These are phyloP conservation scores for Cryptococcus wingfieldii DNA, from an alignment of 1,284 basidiomycete species.

Conservation along the genomic window DNA sequence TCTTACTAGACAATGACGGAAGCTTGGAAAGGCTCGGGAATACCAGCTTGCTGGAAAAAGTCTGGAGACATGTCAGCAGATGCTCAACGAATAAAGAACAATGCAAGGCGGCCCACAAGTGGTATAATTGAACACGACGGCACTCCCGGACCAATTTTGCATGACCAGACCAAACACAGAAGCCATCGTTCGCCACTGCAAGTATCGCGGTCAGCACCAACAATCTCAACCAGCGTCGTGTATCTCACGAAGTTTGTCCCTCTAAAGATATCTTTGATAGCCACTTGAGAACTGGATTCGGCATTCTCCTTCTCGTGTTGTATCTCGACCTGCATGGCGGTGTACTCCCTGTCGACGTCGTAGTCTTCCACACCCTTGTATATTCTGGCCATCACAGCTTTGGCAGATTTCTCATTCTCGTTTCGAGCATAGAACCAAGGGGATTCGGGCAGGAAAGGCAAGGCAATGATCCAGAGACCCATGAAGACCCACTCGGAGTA, in stretches of 20 bases:
- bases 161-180: conserved; percentile 11
- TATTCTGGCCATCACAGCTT: conserved; percentile 4
- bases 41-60: conserved; percentile 10
- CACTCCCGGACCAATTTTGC: conserved; percentile 11
- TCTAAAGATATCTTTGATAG: conserved; percentile 9
- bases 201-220: neutral
- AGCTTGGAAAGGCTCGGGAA: conserved; percentile 1
- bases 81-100: neutral
- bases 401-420: neutral
- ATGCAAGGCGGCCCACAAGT: neutral
- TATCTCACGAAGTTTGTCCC: conserved; percentile 6
- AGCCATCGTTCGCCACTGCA: conserved; percentile 11
- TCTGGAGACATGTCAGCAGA: neutral
- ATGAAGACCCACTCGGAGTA: neutral
- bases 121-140: conserved; percentile 4
- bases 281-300: neutral
- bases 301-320: conserved; percentile 8
- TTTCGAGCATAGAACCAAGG: conserved; percentile 5
- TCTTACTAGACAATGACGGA: neutral
- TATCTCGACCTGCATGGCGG: conserved; percentile 10
- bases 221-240: neutral
- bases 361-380: conserved; percentile 13
- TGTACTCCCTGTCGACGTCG: conserved; percentile 13
- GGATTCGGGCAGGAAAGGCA: conserved; percentile 13
- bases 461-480: neutral